Evolutionary conservation across 2,329 filamentous ascomycete species (phyloP).

Genomic region (Fusarium citri): DNA sequence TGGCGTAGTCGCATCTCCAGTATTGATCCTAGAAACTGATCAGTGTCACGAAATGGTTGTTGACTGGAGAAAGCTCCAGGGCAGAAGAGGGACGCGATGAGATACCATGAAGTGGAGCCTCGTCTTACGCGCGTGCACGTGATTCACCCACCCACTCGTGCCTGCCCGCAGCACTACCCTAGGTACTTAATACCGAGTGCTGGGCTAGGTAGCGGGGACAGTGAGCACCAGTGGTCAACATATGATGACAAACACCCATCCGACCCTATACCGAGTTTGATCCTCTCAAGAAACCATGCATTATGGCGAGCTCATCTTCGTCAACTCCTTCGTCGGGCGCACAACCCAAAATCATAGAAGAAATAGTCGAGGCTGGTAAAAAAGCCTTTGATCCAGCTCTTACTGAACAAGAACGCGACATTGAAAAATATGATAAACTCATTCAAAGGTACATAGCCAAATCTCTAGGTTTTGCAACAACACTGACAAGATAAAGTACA

Average conservation of each 20-base stretch:
- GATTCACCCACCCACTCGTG: slow-evolving; percentile 18
- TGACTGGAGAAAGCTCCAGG: slow-evolving; percentile 23
- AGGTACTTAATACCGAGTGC: neutral
- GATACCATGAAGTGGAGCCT: slow-evolving; percentile 5
- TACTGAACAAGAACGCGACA: slow-evolving; percentile 50
- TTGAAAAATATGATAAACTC: slow-evolving; percentile 58
- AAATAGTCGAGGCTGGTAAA: slow-evolving; percentile 55
- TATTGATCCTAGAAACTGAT: slow-evolving; percentile 27
- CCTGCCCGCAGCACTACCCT: neutral
- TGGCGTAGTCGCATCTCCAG: slow-evolving; percentile 32
- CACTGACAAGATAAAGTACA: slow-evolving; percentile 44
- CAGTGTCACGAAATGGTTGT: slow-evolving; percentile 34
- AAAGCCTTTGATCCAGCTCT: slow-evolving; percentile 62
- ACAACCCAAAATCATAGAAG: slow-evolving; percentile 50
- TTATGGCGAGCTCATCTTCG: slow-evolving; percentile 46
- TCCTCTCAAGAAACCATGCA: slow-evolving; percentile 9
- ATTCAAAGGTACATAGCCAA: slow-evolving; percentile 58
- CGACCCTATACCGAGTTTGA: slow-evolving; percentile 31
- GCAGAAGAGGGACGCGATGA: slow-evolving; percentile 18
- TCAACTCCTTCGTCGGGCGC: slow-evolving; percentile 18
- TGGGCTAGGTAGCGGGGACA: slow-evolving; percentile 4
- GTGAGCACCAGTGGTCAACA: slow-evolving; percentile 38
- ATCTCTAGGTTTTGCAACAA: neutral
- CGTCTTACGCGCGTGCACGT: slow-evolving; percentile 44
- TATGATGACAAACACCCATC: slow-evolving; percentile 35